These are phyloP conservation scores for Lasiodiplodia gonubiensis DNA, from an alignment of 2,329 filamentous ascomycete species.

Conservation along the genomic window DNA sequence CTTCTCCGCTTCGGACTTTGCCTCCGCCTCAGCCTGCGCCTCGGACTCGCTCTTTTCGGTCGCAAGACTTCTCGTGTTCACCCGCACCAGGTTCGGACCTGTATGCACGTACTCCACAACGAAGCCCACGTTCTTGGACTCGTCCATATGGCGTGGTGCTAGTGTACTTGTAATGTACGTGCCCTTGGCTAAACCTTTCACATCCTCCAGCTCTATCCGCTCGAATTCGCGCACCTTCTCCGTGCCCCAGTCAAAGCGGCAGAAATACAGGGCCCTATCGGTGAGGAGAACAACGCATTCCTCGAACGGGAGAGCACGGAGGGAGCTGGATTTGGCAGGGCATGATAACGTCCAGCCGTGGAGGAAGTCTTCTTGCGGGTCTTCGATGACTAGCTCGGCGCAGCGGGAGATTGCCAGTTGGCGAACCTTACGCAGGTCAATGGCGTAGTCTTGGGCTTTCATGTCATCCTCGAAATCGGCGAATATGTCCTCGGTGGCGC, in stretches of 20 bases:
- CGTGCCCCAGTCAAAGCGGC: conserved; percentile 90
- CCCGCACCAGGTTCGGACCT: conserved; percentile 72
- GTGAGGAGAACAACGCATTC: conserved; percentile 89
- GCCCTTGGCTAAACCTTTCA: conserved; percentile 76
- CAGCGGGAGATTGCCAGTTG: conserved; percentile 90
- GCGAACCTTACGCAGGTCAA: conserved; percentile 82
- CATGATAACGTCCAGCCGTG: conserved; percentile 89
- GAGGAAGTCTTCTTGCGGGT: conserved; percentile 81
- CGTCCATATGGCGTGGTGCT: conserved; percentile 76
- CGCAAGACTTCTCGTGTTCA: conserved; percentile 81
- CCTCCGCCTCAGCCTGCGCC: conserved; percentile 35
- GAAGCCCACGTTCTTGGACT: conserved; percentile 81
- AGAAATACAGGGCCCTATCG: conserved; percentile 82
- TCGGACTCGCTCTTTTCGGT: conserved; percentile 55
- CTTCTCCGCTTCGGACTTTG: conserved; percentile 32
- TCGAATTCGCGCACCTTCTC: conserved; percentile 96
- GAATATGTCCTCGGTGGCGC: conserved; percentile 83
- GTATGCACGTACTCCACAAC: conserved; percentile 77
- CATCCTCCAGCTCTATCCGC: conserved; percentile 75
- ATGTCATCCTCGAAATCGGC: conserved; percentile 94
- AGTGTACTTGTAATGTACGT: conserved; percentile 91
- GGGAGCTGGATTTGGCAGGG: conserved; percentile 71
- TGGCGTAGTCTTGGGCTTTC: conserved; percentile 88
- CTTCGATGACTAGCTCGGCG: conserved; percentile 77
- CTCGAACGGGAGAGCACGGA: conserved; percentile 75